A percentile compares a stretch with the other conserved stretches of the same genome.
Evolutionary conservation across 371 early-diverging fungal genomes (phyloP).

Genomic region (Mucor mucedo): DNA sequence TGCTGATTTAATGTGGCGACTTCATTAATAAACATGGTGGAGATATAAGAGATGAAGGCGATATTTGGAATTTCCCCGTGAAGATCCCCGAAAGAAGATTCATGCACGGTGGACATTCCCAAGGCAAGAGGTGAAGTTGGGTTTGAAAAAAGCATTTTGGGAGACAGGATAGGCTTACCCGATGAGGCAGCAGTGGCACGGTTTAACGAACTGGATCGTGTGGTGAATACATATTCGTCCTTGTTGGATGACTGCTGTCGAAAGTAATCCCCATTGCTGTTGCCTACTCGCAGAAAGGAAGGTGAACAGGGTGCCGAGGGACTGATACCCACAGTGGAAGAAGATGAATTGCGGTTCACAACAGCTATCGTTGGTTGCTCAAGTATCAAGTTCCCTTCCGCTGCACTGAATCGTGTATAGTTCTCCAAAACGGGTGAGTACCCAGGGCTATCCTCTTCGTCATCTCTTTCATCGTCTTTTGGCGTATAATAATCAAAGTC

Average conservation of each 20-base stretch:
- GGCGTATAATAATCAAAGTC: slow-evolving; percentile 1
- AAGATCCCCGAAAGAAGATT: not conserved
- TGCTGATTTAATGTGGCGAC: slow-evolving; percentile 35
- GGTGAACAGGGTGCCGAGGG: slow-evolving; percentile 32
- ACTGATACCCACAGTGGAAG: not conserved
- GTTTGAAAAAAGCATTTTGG: slow-evolving; percentile 14
- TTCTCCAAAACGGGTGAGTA: slow-evolving; percentile 30
- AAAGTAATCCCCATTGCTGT: slow-evolving; percentile 6
- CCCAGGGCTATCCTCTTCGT: slow-evolving; percentile 15
- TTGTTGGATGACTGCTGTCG: not conserved
- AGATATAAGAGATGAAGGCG: slow-evolving; percentile 46
- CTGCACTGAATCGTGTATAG: slow-evolving; percentile 22
- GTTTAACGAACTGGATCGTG: slow-evolving; percentile 40
- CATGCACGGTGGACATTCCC: slow-evolving; percentile 1
- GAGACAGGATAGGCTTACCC: slow-evolving; percentile 25
- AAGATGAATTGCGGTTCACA: not conserved
- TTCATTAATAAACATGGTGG: slow-evolving; percentile 26
- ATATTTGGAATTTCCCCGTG: slow-evolving; percentile 24
- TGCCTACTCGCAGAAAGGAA: slow-evolving; percentile 17
- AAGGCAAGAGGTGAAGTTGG: slow-evolving; percentile 31
- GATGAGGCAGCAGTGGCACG: slow-evolving; percentile 24
- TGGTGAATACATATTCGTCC: slow-evolving; percentile 35
- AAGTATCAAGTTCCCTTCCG: not conserved
- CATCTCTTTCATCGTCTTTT: not conserved
- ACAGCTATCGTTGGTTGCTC: not conserved